Percentiles rank a stretch among this genome's conserved stretches.
These are phyloP conservation scores for Chimonanthus praecox DNA, from an alignment of 164 flowering plant genomes.

Conservation along the genomic window DNA sequence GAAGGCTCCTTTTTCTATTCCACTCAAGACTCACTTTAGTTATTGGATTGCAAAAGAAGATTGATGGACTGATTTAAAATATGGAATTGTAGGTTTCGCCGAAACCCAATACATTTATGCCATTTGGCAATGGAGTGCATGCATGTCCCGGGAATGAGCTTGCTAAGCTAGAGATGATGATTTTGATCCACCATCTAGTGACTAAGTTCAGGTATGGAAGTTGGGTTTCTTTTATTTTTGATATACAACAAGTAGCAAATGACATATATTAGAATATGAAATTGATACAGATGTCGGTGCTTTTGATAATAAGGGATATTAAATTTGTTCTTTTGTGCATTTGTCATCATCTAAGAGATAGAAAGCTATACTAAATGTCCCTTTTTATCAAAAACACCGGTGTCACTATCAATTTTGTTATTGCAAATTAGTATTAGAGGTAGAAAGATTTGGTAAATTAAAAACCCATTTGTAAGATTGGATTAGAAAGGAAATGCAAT, in stretches of 20 bases:
- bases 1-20: background rate
- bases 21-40: background rate
- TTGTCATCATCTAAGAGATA: no score
- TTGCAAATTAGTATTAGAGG: background rate
- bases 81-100: conserved; percentile 46
- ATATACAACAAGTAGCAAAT: no score
- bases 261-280: background rate
- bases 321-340: no score
- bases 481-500: background rate
- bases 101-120: conserved; percentile 66
- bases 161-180: conserved; percentile 70
- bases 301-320: no score
- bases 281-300: background rate
- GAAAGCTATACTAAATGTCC: background rate
- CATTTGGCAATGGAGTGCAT: conserved; percentile 75
- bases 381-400: background rate
- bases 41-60: background rate
- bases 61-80: background rate
- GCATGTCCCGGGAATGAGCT: conserved; percentile 83
- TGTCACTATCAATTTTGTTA: background rate
- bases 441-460: background rate
- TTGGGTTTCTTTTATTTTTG: background rate
- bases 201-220: conserved; percentile 61
- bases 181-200: conserved; percentile 55
- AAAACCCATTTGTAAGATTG: background rate